Conservation (phyloP, 129 eudicot genomes). For the Chrysanthemum lavandulifolium region DNA sequence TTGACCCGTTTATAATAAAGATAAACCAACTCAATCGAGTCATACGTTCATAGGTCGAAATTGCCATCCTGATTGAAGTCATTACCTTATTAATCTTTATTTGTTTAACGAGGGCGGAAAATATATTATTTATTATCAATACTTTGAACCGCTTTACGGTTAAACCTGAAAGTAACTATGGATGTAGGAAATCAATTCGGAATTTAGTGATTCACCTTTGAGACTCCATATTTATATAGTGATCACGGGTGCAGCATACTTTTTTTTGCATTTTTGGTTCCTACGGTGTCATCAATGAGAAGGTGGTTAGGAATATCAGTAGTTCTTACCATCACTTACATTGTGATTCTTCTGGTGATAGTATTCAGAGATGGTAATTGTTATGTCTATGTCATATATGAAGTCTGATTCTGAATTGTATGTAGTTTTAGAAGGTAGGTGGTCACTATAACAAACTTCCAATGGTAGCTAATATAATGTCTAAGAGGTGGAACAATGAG, state of each 20-base stretch:
- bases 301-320: conserved; percentile 36
- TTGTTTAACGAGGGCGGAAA: neutral
- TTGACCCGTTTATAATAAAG: neutral
- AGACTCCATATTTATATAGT: conserved; percentile 45
- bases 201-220: conserved; percentile 40
- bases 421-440: neutral
- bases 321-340: conserved; percentile 28
- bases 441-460: neutral
- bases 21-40: too few species aligned
- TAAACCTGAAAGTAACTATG: neutral
- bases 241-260: conserved; percentile 48
- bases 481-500: too few species aligned
- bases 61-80: too few species aligned
- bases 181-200: conserved; percentile 43
- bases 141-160: neutral
- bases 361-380: conserved; percentile 33
- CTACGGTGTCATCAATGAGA: conserved; percentile 56
- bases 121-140: too few species aligned
- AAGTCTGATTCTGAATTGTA: neutral
- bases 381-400: neutral
- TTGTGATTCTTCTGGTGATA: conserved; percentile 35
- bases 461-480: too few species aligned
- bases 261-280: conserved; percentile 38
- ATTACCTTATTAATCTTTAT: too few species aligned
- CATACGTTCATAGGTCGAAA: too few species aligned